phyloP scores from a whole-genome alignment of 345 rosid species.

The Eucalyptus regnans region DNA sequence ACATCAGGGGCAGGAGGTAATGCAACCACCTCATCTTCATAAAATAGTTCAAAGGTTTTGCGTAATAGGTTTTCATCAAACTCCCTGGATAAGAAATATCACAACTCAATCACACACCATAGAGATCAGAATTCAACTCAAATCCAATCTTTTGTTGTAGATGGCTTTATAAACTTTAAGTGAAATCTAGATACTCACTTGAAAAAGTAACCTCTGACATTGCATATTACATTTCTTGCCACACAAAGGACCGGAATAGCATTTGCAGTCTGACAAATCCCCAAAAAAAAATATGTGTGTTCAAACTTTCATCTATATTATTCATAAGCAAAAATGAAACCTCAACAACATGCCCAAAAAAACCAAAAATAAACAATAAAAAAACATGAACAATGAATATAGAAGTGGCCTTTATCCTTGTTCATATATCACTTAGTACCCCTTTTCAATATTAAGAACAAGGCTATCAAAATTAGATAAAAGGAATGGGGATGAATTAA shows the following conservation, averaged over 20 bases:
- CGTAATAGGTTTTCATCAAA: conserved; percentile 79
- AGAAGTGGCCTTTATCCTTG: not conserved
- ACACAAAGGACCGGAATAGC: conserved; percentile 81
- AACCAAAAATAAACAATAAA: not conserved
- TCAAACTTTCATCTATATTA: not conserved
- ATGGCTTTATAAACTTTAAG: not conserved
- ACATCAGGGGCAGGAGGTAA: conserved; percentile 87
- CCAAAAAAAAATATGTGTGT: not conserved
- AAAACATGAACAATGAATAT: not conserved
- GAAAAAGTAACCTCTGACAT: conserved; percentile 92
- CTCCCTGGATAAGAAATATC: conserved; percentile 42
- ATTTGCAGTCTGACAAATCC: conserved; percentile 45
- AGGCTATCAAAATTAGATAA: not conserved
- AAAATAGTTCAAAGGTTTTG: conserved; percentile 55
- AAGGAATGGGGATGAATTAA: not conserved
- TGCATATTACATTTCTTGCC: conserved; percentile 99
- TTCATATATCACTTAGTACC: not conserved
- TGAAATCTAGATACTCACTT: conserved; percentile 35
- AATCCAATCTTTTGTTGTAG: not conserved
- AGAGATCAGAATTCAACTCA: not conserved
- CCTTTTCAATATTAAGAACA: not conserved
- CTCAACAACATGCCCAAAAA: not conserved
- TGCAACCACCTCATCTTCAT: conserved; percentile 70
- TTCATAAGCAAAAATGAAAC: not conserved
- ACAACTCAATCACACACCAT: not conserved